Percentiles rank a stretch among this genome's conserved stretches.
These are phyloP conservation scores for Epichloe gansuensis DNA, from an alignment of 2,329 filamentous ascomycete species.

Conservation along the genomic window DNA sequence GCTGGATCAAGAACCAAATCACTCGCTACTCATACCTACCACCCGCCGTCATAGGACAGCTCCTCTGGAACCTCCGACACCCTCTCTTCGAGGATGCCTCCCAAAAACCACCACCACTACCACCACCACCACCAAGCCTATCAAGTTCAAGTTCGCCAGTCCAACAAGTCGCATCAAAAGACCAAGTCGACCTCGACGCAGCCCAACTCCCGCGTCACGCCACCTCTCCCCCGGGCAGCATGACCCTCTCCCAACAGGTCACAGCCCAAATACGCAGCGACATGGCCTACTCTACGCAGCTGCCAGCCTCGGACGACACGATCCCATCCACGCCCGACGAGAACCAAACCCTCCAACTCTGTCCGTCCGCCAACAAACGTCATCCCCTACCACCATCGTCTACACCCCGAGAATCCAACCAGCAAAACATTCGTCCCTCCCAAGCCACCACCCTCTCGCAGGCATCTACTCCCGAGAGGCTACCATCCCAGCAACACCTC, in stretches of 20 bases:
- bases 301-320: conserved; percentile 13
- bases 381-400: background rate
- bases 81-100: conserved; percentile 27
- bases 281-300: conserved; percentile 25
- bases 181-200: background rate
- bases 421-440: conserved; percentile 14
- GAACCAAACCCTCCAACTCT: conserved; percentile 4
- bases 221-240: conserved; percentile 8
- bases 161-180: background rate
- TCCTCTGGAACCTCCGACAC: conserved; percentile 45
- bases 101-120: conserved; percentile 5
- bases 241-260: conserved; percentile 38
- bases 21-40: conserved; percentile 40
- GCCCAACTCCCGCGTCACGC: background rate
- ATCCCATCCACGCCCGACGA: conserved; percentile 22
- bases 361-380: background rate
- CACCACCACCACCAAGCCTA: background rate
- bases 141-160: background rate
- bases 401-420: conserved; percentile 5
- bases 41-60: conserved; percentile 42
- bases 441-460: conserved; percentile 27
- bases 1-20: conserved; percentile 39
- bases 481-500: conserved; percentile 1
- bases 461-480: conserved; percentile 19
- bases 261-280: conserved; percentile 38